These are phyloP conservation scores for Gryganskiella cystojenkinii DNA, from an alignment of 192 early-diverging fungal genomes.

Conservation along the genomic window DNA sequence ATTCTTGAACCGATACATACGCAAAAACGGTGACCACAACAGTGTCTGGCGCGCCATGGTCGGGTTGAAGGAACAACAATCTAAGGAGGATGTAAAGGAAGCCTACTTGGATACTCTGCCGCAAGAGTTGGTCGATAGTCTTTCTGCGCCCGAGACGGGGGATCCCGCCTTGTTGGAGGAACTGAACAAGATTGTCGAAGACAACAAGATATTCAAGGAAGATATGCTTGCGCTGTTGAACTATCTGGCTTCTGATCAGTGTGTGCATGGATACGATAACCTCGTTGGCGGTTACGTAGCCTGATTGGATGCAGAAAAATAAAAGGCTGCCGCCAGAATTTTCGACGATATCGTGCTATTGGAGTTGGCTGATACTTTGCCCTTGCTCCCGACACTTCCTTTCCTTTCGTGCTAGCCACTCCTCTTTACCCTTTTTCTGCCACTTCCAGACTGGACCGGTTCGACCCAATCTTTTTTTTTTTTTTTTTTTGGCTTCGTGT, in stretches of 20 bases:
- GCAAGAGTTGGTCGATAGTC: constrained; percentile 11
- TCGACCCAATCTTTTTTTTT: no score
- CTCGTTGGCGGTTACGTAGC: constrained; percentile 13
- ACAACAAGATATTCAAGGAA: constrained; percentile 12
- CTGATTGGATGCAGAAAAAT: constrained; percentile 2
- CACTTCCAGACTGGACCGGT: no score
- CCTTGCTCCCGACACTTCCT: no score
- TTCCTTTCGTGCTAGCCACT: no score
- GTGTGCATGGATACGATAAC: constrained; percentile 15
- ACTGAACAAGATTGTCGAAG: constrained; percentile 13
- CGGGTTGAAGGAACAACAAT: constrained; percentile 6
- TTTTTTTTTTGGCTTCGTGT: no score
- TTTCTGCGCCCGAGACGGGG: constrained; percentile 9
- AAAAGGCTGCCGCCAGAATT: no score
- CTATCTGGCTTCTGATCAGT: constrained; percentile 15
- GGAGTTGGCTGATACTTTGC: no score
- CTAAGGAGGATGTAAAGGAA: background rate
- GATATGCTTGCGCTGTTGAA: constrained; percentile 13
- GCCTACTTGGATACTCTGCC: constrained; percentile 9
- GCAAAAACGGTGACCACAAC: constrained; percentile 8
- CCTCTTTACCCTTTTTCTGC: no score
- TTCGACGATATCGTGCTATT: no score
- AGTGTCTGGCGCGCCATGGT: constrained; percentile 2
- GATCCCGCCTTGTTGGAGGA: constrained; percentile 14
- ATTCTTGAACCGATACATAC: background rate